Base-by-base conservation (phyloP, 2,329 filamentous ascomycete species). In the Ciborinia camelliae region DNA sequence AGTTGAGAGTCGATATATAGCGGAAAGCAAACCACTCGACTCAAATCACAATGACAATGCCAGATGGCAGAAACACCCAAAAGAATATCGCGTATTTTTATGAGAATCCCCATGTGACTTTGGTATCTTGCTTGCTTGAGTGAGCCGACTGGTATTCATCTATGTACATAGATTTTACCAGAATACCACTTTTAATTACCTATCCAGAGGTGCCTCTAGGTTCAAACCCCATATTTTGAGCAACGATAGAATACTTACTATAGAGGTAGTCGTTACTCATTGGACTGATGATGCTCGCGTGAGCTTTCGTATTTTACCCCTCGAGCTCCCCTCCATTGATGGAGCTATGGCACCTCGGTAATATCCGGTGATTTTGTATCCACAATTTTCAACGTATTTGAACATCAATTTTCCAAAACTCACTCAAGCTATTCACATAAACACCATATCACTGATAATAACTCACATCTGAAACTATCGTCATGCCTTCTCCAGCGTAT, bases 401-500 rank as follows among this genome's bases (percentile, higher is more conserved):
- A 39, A 50, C 39, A 61, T 50, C 63, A 62, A 35, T 45, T 62
- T 51, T 41, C 52, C 6, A 32, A 32, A 20, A 14, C 30, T 30
- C 39, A 14, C 30, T 30, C 39, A 39, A 52, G 26, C 23, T 12
- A 59, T 41, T 51, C 32, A 35, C n/a, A 28, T 18, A 30, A 14
- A 41, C 23, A 28, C 37, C 14, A 12, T 10, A 37, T 37, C 8
- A 10, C n/a, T 15, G 26, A 23, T 54, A 54, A 54, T 41, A 41
- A 12, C 30, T 20, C 10, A 30, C 35, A 55, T 37, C 35, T 55
- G 23, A 41, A 55, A 55, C 5, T 3, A 61, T n/a, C 54, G 61
- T 64, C 28, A 75, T 75, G 74, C 69, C 73, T 59, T 54, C 73
- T 45, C 70, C 74, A 63, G 64, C 69, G 3, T 67, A 75, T 64